Evolutionary conservation across 768 basidiomycete genomes (phyloP).

Genomic region (Lyophyllum atratum): DNA sequence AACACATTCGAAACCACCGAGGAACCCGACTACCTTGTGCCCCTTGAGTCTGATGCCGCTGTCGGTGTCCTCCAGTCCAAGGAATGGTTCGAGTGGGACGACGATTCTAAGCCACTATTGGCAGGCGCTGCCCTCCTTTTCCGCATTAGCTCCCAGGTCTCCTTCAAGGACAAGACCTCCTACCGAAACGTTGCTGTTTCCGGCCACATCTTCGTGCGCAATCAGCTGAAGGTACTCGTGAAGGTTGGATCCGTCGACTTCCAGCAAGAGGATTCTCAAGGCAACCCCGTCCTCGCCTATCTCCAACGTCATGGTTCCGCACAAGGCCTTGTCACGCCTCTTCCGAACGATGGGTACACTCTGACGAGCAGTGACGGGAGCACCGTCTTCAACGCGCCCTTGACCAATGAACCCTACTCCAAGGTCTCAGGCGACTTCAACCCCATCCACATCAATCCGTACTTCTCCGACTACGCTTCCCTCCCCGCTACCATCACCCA

Average conservation of each 20-base stretch:
- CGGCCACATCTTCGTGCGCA: conserved; percentile 86
- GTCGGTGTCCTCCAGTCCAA: conserved; percentile 93
- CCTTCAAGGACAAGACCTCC: conserved; percentile 89
- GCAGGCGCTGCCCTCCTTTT: conserved; percentile 87
- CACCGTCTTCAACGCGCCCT: conserved; percentile 77
- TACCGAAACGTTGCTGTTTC: conserved; percentile 79
- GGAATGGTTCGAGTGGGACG: conserved; percentile 97
- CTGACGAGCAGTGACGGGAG: conserved; percentile 63
- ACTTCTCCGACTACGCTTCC: conserved; percentile 92
- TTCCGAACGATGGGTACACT: conserved; percentile 86
- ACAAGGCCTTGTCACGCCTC: conserved; percentile 73
- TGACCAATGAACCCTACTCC: conserved; percentile 95
- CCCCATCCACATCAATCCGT: conserved; percentile 98
- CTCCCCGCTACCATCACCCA: conserved; percentile 98
- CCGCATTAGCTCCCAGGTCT: conserved; percentile 83
- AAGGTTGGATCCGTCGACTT: conserved; percentile 90
- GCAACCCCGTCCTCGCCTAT: conserved; percentile 93
- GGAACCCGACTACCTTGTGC: conserved; percentile 86
- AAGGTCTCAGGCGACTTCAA: conserved; percentile 97
- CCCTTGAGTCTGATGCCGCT: conserved; percentile 70
- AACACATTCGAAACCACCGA: conserved; percentile 95
- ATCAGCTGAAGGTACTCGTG: conserved; percentile 85
- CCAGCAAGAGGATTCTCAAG: conserved; percentile 83
- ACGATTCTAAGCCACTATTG: conserved; percentile 73
- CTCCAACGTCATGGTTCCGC: conserved; percentile 87